Conservation (phyloP, 495 filamentous ascomycete genomes). For the Lindgomyces ingoldianus region DNA sequence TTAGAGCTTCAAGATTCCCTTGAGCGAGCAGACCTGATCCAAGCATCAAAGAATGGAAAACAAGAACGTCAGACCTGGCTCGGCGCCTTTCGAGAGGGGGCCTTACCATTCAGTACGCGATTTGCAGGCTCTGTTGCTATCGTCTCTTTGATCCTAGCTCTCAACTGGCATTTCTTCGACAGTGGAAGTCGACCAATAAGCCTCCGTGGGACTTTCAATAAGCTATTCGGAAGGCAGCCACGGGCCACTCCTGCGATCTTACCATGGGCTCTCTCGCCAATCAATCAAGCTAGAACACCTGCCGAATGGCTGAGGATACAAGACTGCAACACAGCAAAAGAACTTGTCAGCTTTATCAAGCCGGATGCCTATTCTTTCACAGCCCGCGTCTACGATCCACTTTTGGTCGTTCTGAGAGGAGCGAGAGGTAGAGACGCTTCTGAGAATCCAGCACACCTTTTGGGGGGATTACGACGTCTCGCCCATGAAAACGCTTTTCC, state of each 20-base stretch:
- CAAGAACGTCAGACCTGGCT: conserved; percentile 53
- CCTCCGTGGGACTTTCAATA: conserved; percentile 43
- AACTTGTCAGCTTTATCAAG: conserved; percentile 68
- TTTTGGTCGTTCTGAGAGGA: conserved; percentile 65
- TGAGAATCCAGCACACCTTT: conserved; percentile 46
- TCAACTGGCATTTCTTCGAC: conserved; percentile 69
- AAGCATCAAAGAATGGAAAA: conserved; percentile 13
- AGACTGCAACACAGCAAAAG: conserved; percentile 70
- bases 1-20: conserved; percentile 63
- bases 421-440: conserved; percentile 55
- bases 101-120: conserved; percentile 58
- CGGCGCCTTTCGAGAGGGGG: conserved; percentile 52
- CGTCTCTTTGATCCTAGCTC: conserved; percentile 60
- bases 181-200: conserved; percentile 50
- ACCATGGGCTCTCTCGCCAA: conserved; percentile 41
- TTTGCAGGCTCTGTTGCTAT: conserved; percentile 62
- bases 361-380: conserved; percentile 66
- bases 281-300: conserved; percentile 68
- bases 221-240: background rate
- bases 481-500: conserved; percentile 57
- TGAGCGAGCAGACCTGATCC: conserved; percentile 44
- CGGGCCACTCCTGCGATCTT: background rate
- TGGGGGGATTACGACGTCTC: conserved; percentile 59
- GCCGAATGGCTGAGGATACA: conserved; percentile 71
- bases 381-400: conserved; percentile 65